Conservation (phyloP, 371 early-diverging fungal genomes). For the Saksenaea vasiformis region DNA sequence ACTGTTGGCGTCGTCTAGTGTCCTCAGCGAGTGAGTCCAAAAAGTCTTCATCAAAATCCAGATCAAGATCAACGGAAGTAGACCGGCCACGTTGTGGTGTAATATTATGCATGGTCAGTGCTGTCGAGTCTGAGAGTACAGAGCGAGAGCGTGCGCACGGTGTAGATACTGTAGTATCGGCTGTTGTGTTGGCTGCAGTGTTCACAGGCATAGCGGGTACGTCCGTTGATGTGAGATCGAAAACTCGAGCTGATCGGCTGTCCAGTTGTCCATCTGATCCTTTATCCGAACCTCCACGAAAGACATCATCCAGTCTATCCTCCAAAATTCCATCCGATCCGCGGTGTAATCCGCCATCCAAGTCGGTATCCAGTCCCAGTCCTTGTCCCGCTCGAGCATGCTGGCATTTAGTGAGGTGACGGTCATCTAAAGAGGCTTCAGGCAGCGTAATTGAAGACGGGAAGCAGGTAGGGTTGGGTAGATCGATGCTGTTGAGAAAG, state of each 20-base stretch:
- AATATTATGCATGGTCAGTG: not conserved
- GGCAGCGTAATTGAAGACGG: not conserved
- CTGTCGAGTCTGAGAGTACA: not conserved
- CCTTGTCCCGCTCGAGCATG: not conserved
- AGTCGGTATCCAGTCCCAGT: not conserved
- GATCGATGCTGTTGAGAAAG: not conserved
- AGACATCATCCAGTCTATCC: not conserved
- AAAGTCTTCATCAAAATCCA: not conserved
- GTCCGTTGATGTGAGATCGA: not conserved
- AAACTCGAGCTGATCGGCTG: not conserved
- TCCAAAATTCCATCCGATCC: not conserved
- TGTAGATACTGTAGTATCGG: not conserved
- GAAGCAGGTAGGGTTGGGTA: not conserved
- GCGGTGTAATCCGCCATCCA: too few species aligned
- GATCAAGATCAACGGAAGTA: not conserved
- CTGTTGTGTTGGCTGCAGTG: not conserved
- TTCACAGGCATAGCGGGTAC: not conserved
- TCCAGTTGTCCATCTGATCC: not conserved
- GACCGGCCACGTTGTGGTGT: not conserved
- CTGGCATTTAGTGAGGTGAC: not conserved
- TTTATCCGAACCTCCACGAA: not conserved
- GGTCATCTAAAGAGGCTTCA: not conserved
- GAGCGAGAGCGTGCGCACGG: not conserved
- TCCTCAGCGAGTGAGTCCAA: not conserved
- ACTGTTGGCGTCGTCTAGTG: not conserved